Conservation (phyloP, 768 basidiomycete genomes). For the Chalciporus pseudorubinellus region DNA sequence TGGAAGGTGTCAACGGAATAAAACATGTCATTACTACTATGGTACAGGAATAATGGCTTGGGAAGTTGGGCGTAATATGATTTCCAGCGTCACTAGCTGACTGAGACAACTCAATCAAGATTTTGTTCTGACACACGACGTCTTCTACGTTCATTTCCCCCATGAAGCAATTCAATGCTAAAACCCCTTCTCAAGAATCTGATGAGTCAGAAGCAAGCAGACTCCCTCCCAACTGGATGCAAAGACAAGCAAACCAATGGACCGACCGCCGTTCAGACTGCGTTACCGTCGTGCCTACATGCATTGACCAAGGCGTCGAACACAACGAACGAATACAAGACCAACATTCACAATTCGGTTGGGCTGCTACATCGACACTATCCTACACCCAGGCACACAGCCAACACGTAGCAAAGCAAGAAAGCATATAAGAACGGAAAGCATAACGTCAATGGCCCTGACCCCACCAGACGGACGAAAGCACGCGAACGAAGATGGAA, state of each 20-base stretch:
- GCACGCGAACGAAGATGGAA: neutral
- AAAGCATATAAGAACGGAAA: slow-evolving; percentile 5
- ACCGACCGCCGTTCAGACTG: no score
- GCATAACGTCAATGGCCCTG: slow-evolving; percentile 1
- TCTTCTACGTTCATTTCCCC: no score
- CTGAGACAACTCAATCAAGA: no score
- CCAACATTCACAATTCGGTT: slow-evolving; percentile 1
- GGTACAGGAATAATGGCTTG: neutral
- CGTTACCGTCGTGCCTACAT: no score
- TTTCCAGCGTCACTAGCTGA: neutral
- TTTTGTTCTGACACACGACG: no score
- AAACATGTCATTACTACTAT: no score
- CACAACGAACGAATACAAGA: neutral
- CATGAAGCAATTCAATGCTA: no score
- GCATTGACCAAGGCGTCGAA: neutral
- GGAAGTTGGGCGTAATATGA: neutral
- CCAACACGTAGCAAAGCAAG: neutral
- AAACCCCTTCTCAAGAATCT: no score
- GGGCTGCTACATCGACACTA: neutral
- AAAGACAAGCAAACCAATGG: no score
- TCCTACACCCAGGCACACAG: slow-evolving; percentile 7
- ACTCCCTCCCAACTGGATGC: no score
- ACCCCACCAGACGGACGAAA: neutral
- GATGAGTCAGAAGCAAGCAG: no score
- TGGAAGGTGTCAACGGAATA: slow-evolving; percentile 11